A percentile compares a stretch with the other conserved stretches of the same genome.
These are phyloP conservation scores for Colletotrichum siamense DNA, from an alignment of 2,329 filamentous ascomycete species.

Conservation along the genomic window DNA sequence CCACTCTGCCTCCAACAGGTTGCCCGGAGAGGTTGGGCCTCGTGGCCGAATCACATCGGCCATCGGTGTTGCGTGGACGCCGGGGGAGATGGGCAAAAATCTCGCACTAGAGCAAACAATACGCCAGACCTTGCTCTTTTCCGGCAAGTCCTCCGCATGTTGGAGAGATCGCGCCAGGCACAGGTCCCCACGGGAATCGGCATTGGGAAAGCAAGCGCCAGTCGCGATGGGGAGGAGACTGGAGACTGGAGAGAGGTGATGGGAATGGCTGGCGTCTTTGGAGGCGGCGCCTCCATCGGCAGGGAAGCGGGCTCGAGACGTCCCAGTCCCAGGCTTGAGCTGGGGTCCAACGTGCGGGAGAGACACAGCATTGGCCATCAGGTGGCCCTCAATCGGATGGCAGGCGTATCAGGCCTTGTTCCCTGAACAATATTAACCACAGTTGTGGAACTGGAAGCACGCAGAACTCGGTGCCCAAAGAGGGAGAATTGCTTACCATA, in stretches of 20 bases:
- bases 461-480: background rate
- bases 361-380: background rate
- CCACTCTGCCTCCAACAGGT: background rate
- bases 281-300: background rate
- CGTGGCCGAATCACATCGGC: background rate
- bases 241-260: background rate
- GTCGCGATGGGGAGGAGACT: background rate
- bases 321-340: background rate
- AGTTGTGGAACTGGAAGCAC: background rate
- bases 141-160: conserved; percentile 4
- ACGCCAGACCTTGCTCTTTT: background rate
- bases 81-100: background rate
- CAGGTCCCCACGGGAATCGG: background rate
- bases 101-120: conserved; percentile 6
- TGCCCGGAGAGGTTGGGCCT: background rate
- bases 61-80: background rate
- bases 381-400: background rate
- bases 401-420: background rate
- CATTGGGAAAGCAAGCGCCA: background rate
- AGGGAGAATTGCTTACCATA: background rate
- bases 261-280: background rate
- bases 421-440: background rate
- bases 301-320: background rate
- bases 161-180: background rate
- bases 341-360: background rate